phyloP scores from a whole-genome alignment of 2,329 filamentous ascomycete genomes.

The Hypomyces perniciosus region DNA sequence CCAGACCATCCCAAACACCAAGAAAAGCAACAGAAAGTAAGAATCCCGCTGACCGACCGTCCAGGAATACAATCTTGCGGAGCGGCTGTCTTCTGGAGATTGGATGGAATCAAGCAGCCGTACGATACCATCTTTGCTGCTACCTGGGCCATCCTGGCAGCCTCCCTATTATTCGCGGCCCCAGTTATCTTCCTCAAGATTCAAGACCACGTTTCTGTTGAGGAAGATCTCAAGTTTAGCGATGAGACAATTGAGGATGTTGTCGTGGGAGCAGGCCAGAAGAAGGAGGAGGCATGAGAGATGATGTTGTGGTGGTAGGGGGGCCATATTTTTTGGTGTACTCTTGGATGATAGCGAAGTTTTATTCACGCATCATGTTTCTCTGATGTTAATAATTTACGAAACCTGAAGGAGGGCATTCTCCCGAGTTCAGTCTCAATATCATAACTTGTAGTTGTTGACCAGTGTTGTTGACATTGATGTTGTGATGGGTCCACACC shows the following conservation, averaged over 20 bases:
- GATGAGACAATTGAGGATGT: conserved; percentile 64
- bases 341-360: conserved; percentile 6
- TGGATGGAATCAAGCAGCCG: conserved; percentile 34
- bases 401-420: too few relatives aligned
- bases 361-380: neutral
- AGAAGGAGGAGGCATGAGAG: neutral
- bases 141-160: conserved; percentile 68
- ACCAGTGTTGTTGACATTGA: too few relatives aligned
- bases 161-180: conserved; percentile 67
- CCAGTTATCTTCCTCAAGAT: conserved; percentile 77
- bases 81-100: conserved; percentile 45
- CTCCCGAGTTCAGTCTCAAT: too few relatives aligned
- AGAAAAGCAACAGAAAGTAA: too few relatives aligned
- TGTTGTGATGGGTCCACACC: too few relatives aligned
- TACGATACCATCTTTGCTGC: conserved; percentile 67
- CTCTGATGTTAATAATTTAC: too few relatives aligned
- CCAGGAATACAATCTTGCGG: conserved; percentile 69
- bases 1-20: too few relatives aligned
- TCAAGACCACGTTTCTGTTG: conserved; percentile 71
- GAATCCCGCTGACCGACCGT: neutral
- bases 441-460: too few relatives aligned
- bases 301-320: neutral
- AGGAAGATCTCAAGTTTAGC: conserved; percentile 77
- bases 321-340: too few relatives aligned
- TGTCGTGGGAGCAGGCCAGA: conserved; percentile 41